Conservation (phyloP, 495 filamentous ascomycete genomes). For the Sporormia fimetaria region DNA sequence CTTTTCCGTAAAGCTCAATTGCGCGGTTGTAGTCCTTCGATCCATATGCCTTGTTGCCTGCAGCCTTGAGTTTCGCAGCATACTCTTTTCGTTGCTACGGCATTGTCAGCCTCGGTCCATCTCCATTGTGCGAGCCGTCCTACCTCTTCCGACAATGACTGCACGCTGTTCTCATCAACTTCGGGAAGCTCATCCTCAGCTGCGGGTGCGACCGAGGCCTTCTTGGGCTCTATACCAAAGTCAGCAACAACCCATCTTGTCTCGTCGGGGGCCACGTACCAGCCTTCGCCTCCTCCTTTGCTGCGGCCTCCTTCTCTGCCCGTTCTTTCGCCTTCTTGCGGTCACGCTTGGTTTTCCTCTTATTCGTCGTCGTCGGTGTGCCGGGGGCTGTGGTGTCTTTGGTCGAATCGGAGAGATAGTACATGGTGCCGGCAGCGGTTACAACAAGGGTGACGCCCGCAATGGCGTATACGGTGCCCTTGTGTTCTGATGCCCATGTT, state of each 20-base stretch:
- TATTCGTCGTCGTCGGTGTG: conserved; percentile 4
- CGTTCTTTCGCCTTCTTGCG: conserved; percentile 43
- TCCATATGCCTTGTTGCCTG: conserved; percentile 93
- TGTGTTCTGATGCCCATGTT: conserved; percentile 89
- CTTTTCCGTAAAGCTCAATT: conserved; percentile 88
- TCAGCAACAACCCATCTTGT: conserved; percentile 1
- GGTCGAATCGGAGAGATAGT: conserved; percentile 56
- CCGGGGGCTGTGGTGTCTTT: conserved; percentile 19
- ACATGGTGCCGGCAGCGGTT: conserved; percentile 78
- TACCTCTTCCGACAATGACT: conserved; percentile 55
- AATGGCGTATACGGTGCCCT: conserved; percentile 88
- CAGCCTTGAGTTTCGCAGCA: conserved; percentile 81
- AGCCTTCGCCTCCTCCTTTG: conserved; percentile 11
- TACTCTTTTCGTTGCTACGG: conserved; percentile 61
- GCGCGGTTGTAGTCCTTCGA: conserved; percentile 81
- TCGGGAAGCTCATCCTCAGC: conserved; percentile 69
- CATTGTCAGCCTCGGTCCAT: conserved; percentile 6
- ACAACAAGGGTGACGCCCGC: conserved; percentile 86
- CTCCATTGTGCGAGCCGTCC: background rate
- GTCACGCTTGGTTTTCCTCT: conserved; percentile 52
- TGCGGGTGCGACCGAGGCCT: conserved; percentile 48
- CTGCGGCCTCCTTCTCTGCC: conserved; percentile 47
- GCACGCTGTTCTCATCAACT: conserved; percentile 69
- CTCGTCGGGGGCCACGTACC: conserved; percentile 1
- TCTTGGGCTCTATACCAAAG: conserved; percentile 32